Evolutionary conservation across 306 rosid genomes (phyloP), one percentile per base, ranked within the genome.

Genomic region (Malus sylvestris): DNA sequence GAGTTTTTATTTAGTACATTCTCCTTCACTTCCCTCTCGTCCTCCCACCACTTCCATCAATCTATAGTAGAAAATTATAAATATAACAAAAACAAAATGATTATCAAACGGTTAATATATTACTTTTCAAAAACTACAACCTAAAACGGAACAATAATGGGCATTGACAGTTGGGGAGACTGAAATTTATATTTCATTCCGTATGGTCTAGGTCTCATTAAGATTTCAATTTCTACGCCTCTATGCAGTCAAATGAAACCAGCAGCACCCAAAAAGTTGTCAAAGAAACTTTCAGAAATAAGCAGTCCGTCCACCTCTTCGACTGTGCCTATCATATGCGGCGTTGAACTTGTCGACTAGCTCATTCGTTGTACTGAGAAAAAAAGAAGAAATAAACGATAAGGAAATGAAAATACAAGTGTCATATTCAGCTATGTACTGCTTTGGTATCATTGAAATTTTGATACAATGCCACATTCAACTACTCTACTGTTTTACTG

Each of bases 271-370:
- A 8, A 25, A 55, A 18, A 25, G 15, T 32, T 52, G 27, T 23
- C 79, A 20, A 52, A 38, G 25, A 63, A 66, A 30, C 68, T 59
- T 77, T 90, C 85, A 95, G 91, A 92, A 88, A 82, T 90, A 92
- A 74, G 93, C 89, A 61, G 96, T 89, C 27, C 99, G 84, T 62
- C 99, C 98, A 59, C 97, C 98, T 78, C 99, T 88, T 84, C 97
- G 89, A 84, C 86, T 89, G 81, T 91, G 97, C 83, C 99, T 87
- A 81, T 95, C 99, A 20, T 90, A 92, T 14, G 99, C 97, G n/a
- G 87, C 89, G 87, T 83, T 83, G 83, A 83, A 79, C 80, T 93
- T 93, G 90, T 89, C 96, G 46, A 87, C 93, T 78, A 93, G 86
- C 30, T 90, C 88, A 12, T 85, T 85, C 82, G 82, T 85, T 64